Percentiles rank a stretch among this genome's conserved stretches.
phyloP scores from a whole-genome alignment of 306 rosid genomes.

The Carpinus fangiana region DNA sequence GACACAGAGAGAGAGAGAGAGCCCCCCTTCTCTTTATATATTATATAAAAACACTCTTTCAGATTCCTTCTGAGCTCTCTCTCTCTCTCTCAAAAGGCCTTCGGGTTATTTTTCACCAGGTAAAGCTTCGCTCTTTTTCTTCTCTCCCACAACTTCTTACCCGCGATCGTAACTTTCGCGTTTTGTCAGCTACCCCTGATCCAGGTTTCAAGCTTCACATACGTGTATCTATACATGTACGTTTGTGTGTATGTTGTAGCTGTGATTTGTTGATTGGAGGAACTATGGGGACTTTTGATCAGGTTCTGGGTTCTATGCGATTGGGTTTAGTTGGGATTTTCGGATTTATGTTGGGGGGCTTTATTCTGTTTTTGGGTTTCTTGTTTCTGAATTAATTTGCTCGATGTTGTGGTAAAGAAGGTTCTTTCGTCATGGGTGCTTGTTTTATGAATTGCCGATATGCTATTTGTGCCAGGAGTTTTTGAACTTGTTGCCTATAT shows the following conservation, averaged over 20 bases:
- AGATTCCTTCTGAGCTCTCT: conserved; percentile 20
- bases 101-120: background rate
- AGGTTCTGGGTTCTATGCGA: background rate
- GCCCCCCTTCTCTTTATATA: background rate
- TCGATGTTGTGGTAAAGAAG: background rate
- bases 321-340: background rate
- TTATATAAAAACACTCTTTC: background rate
- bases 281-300: conserved; percentile 10
- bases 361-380: background rate
- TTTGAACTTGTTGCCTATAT: background rate
- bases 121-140: conserved; percentile 1
- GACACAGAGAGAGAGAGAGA: background rate
- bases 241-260: background rate
- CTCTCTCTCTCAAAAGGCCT: background rate
- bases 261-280: conserved; percentile 2
- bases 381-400: background rate
- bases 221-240: background rate
- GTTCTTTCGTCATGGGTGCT: conserved; percentile 1
- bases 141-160: conserved; percentile 4
- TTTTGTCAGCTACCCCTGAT: background rate
- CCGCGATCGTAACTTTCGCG: conserved; percentile 11
- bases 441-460: background rate
- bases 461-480: background rate
- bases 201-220: conserved; percentile 8
- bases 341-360: background rate